Percentiles rank a stretch among this genome's conserved stretches.
Evolutionary conservation across 331 rosid genomes (phyloP).

Genomic region (Pyracantha coccinea): DNA sequence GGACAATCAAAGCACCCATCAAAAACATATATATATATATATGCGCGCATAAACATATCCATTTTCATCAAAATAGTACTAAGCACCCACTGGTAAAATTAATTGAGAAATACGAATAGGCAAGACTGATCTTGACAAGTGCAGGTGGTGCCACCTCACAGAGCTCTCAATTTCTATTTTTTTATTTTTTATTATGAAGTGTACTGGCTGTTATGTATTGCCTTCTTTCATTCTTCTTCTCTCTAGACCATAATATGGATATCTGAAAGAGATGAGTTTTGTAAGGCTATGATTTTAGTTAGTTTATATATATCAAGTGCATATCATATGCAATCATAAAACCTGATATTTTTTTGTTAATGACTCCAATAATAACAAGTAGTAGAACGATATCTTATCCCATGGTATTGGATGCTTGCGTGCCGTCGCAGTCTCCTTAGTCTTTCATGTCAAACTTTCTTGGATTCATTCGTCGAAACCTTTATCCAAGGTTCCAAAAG

Average conservation of each 20-base stretch:
- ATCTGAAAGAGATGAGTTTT: conserved; percentile 16
- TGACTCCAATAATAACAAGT: no score
- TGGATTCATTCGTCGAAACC: no score
- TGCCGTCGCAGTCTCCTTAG: background rate
- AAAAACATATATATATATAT: background rate
- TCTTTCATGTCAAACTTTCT: background rate
- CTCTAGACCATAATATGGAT: conserved; percentile 8
- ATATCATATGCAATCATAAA: background rate
- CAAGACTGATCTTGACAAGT: no score
- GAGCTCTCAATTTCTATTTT: no score
- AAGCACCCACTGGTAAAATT: background rate
- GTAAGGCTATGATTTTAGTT: conserved; percentile 26
- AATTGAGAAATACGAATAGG: background rate
- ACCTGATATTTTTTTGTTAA: no score
- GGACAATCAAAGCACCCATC: background rate
- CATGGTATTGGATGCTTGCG: background rate
- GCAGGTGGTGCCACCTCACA: no score
- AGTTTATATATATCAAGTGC: background rate
- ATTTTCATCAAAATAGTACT: background rate
- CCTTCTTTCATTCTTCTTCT: background rate
- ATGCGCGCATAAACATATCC: background rate
- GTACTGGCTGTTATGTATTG: background rate
- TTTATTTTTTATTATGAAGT: no score
- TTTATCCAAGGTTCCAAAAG: no score
- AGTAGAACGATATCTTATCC: background rate